phyloP scores from a whole-genome alignment of 2,329 filamentous ascomycete genomes.

The Colletotrichum aenigma region DNA sequence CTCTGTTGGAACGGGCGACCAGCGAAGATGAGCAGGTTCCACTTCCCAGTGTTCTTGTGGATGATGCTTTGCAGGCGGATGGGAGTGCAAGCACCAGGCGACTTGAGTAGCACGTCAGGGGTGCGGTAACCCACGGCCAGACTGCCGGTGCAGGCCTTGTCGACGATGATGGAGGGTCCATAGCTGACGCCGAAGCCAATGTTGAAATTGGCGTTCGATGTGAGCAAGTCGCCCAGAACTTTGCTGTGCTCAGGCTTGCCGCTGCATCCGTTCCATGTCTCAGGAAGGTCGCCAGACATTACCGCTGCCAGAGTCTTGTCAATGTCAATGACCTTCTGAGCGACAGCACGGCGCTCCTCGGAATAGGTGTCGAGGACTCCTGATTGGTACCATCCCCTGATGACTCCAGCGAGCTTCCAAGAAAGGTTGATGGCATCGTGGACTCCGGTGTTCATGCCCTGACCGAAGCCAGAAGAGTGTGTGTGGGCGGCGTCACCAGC shows the following conservation, averaged over 20 bases:
- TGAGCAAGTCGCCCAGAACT: neutral
- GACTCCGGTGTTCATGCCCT: neutral
- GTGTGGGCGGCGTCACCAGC: neutral
- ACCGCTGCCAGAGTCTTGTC: neutral
- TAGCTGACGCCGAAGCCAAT: neutral
- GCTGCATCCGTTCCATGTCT: neutral
- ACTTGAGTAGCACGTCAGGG: neutral
- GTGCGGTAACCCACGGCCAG: neutral
- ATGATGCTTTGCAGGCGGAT: neutral
- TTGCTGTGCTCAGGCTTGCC: neutral
- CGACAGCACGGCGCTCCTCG: neutral
- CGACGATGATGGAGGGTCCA: neutral
- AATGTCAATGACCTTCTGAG: neutral
- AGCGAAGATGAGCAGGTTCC: neutral
- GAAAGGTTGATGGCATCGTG: neutral
- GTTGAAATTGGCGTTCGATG: neutral
- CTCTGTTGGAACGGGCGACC: neutral
- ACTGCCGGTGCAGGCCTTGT: neutral
- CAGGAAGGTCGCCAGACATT: neutral
- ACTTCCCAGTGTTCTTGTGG: neutral
- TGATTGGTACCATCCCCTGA: neutral
- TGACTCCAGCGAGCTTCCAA: neutral
- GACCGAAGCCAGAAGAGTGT: neutral
- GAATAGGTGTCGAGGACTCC: neutral
- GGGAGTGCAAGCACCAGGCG: neutral